Evolutionary conservation across 352 stramenopile species (phyloP), one percentile per base, ranked within the genome.

Genomic region (Globisporangium middletonii): DNA sequence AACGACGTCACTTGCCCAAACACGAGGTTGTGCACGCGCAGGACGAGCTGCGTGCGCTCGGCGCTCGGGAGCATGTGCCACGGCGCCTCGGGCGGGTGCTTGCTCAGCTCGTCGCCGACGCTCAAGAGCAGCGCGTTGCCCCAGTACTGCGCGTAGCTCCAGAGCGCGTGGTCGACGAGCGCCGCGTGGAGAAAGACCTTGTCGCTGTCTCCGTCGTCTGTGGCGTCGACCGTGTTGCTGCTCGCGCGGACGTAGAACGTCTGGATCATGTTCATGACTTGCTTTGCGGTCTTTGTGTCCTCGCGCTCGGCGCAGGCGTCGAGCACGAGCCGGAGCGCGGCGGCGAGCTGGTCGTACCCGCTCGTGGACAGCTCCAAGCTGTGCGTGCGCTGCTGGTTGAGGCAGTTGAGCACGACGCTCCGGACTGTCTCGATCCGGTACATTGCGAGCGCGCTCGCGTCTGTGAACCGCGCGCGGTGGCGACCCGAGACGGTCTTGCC

Each of bases 201-300:
- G 50, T 8, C 33, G 18, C 3, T 30, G 15, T n/a, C n/a, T 15
- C 19, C 30, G 18, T 7, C 28, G 51, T 8, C 5, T n/a, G 41
- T 13, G 59, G 11, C n/a, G 23, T 28, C 23, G 8, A 13, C 26
- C 15, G 2, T 18, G 23, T 30, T 30, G 45, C 13, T 2, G 13
- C 45, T 6, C 9, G 6, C n/a, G 59, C 15, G 68, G 67, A 2
- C 13, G 52, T 91, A 89, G 44, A 94, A 94, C 2, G 84, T 94
- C 60, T 94, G 84, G 19, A 88, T 56, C 81, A 94, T 83, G 60
- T 94, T 92, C 81, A 94, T 91, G 4, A 94, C 64, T 26, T 80
- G 71, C 54, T 86, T 88, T 57, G 73, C 83, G 0, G 69, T 85
- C 27, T 73, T 78, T 15, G 68, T 88, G 55, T 94, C 84, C 42